Base-by-base conservation (phyloP, 768 basidiomycete species). In the Podaxis sp. region DNA sequence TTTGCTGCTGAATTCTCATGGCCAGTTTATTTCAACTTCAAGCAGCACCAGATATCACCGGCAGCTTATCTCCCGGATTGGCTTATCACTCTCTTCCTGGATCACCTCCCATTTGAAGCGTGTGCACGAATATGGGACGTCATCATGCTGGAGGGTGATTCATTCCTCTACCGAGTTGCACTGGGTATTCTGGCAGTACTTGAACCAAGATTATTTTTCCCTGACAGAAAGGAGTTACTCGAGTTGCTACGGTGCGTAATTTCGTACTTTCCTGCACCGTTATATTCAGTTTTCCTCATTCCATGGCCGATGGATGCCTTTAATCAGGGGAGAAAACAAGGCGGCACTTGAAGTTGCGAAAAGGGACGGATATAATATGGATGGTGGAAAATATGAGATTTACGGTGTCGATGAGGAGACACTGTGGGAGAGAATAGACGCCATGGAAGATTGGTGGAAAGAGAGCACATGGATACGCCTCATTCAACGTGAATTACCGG, bases 361-460 rank as follows among this genome's bases (percentile, higher is more conserved):
- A 62, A 82, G 91, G n/a, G 87, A 90, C 55, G 84, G 84, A 11
- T 76, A 77, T 40, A 67, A 78, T 5, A 73, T 89, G 16, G 76
- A 89, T 67, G 87, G 87, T 1, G 89, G 85, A 23, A 90, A 86
- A 69, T 95, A 95, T 70, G 90, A 90, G 67, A 89, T 93, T 61
- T 93, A 95, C 68, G 90, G 90, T 5, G 77, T 92, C 1, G 87
- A 90, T 59, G 94, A 95, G 71, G 92, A 95, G 69, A 82, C 83
- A 0, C 72, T 96, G 13, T 95, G 94, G 88, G 89, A 89, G 42
- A 80, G 87, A 46, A 87, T 96, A 37, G 83, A 89, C 63, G 78
- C 79, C 55, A 90, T 93, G 88, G 85, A 89, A 18, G 91, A 93
- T 42, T 93, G 91, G 92, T 95, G 94, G 93, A 92, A 85, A 69